Evolutionary conservation across 164 flowering plant genomes (phyloP), one percentile per base, ranked within the genome.

Genomic region (Chimonanthus praecox): DNA sequence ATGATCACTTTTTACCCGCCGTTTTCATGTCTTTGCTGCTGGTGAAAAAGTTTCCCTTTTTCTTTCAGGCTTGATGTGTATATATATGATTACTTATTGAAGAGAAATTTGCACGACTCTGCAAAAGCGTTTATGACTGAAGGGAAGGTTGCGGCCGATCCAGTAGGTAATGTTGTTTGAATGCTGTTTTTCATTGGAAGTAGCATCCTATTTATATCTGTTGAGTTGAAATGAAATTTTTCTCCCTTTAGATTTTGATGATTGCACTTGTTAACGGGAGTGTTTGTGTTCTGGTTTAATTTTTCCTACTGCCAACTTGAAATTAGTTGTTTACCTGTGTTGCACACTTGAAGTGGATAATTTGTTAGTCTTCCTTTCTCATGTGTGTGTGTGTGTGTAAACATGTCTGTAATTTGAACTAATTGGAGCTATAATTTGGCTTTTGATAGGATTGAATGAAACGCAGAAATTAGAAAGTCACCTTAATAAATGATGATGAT

Each of bases 101-200:
- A 91, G 74, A 87, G 92, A 74, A 90, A 91, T 70, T 77, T 94
- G 80, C 89, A 89, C 68, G 79, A 80, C 69, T 89, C 98, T 46
- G 97, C 95, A 2, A 91, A 91, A 83, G 95, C 97, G 74, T 94
- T 94, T 80, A 88, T 89, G 98, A 73, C 84, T 0, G 98, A 94
- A 80, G 95, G 95, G 74, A 90, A 94, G 82, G 95, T 94, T 71
- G 87, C 97, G 51, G 82, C 90, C 7, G 92, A 91, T 80, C 94
- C 97, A 75, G 97, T 94, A 76, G 98, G 98, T 94, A 88, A 80
- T 75, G 46, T 46, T 61, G 47, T 65, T 33, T 33, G 13, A 43
- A 11, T 64, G 8, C 21, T 43, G 47, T 64, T 21, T 7, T 43
- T 43, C 48, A 20, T 64, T 64, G 15, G 43, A 4, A 3, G 16